Conservation (phyloP, 2,329 filamentous ascomycete species). For the Pseudogymnoascus sp. region DNA sequence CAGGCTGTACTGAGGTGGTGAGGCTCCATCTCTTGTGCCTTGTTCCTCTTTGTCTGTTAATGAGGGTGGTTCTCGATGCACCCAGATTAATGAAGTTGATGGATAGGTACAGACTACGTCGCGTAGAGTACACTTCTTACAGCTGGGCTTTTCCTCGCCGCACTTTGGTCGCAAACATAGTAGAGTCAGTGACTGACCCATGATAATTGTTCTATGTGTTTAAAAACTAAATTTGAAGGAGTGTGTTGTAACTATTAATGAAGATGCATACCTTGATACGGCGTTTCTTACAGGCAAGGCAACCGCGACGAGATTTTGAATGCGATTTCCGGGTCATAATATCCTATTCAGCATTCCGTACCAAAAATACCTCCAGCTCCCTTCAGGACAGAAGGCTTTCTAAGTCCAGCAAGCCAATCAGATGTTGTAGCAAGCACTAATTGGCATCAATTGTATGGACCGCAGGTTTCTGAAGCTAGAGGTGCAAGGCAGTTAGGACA, state of each 20-base stretch:
- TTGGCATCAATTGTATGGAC: not conserved
- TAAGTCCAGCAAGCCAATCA: not conserved
- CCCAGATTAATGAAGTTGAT: not conserved
- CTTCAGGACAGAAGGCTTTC: not conserved
- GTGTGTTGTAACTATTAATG: not conserved
- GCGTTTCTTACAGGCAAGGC: conserved; percentile 27
- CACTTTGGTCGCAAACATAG: conserved; percentile 16
- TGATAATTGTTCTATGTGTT: not conserved
- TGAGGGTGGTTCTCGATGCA: conserved; percentile 8
- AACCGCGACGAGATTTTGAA: conserved; percentile 30
- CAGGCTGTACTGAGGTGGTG: not conserved
- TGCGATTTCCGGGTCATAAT: conserved; percentile 21
- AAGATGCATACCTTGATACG: conserved; percentile 27
- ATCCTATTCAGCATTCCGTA: not conserved
- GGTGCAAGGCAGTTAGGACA: not conserved
- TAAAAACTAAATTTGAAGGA: not conserved
- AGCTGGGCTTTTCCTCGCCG: conserved; percentile 21
- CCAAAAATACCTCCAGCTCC: not conserved
- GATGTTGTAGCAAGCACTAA: not conserved
- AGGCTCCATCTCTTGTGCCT: not conserved
- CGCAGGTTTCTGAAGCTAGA: not conserved
- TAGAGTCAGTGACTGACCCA: not conserved
- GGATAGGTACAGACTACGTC: conserved; percentile 19
- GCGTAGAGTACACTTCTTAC: conserved; percentile 21
- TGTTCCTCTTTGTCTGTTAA: conserved; percentile 1